phyloP scores from a whole-genome alignment of 257 asterid species.

The Henckelia pumila region DNA sequence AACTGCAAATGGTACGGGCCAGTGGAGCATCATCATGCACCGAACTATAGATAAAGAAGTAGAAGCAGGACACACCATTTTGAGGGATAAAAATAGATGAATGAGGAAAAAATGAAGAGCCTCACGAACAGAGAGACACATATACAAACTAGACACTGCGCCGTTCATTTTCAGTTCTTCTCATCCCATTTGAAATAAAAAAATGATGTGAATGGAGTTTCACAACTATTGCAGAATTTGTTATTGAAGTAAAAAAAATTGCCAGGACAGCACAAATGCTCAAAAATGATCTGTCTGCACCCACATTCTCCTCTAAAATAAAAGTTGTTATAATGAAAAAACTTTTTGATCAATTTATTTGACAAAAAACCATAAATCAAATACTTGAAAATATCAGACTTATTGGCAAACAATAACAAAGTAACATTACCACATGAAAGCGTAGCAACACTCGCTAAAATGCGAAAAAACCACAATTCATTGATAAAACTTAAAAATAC shows the following conservation, averaged over 20 bases:
- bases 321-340: neutral
- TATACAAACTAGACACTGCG: constrained; percentile 4
- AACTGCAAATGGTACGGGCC: constrained; percentile 33
- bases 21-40: constrained; percentile 37
- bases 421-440: neutral
- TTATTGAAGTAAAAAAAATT: neutral
- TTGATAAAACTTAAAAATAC: constrained; percentile 17
- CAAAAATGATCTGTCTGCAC: neutral
- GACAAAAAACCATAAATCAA: neutral
- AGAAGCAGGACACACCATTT: neutral
- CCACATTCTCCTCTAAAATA: neutral
- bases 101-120: neutral
- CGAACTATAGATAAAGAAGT: constrained; percentile 12
- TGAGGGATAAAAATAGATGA: constrained; percentile 2
- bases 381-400: neutral
- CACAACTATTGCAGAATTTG: neutral
- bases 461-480: neutral
- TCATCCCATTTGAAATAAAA: neutral
- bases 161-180: neutral
- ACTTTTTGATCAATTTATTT: neutral
- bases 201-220: neutral
- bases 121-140: neutral
- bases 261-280: neutral
- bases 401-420: neutral
- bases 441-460: neutral